phyloP scores from a whole-genome alignment of 495 filamentous ascomycete genomes.

The Penicillium mononematosum region DNA sequence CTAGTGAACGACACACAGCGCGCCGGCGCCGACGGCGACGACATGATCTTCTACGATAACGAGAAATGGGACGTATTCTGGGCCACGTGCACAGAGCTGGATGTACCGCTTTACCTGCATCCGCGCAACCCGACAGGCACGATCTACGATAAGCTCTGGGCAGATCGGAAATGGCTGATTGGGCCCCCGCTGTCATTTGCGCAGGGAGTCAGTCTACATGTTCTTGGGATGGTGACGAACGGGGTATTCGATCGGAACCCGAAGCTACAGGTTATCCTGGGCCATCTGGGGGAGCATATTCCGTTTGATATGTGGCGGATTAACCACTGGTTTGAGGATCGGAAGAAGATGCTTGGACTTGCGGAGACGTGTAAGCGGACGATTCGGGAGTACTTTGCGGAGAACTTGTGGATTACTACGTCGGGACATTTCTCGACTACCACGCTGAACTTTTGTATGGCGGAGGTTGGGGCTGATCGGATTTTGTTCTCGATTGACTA shows the following conservation, averaged over 20 bases:
- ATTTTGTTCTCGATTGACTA: constrained; percentile 54
- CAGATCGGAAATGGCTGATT: constrained; percentile 49
- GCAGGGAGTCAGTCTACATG: constrained; percentile 49
- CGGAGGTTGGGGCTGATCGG: constrained; percentile 42
- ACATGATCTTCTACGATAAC: constrained; percentile 60
- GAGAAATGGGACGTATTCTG: constrained; percentile 58
- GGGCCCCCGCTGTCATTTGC: constrained; percentile 49
- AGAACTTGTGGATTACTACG: constrained; percentile 66
- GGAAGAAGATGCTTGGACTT: constrained; percentile 45
- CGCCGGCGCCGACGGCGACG: constrained; percentile 48
- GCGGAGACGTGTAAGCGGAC: constrained; percentile 49
- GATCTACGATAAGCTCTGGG: constrained; percentile 51
- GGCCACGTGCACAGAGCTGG: constrained; percentile 54
- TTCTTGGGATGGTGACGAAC: constrained; percentile 52
- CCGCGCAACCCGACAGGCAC: constrained; percentile 51
- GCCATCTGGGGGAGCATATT: constrained; percentile 64
- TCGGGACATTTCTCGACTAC: constrained; percentile 59
- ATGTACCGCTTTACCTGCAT: constrained; percentile 64
- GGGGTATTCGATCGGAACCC: constrained; percentile 53
- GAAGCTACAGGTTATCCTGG: constrained; percentile 60
- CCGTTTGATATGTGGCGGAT: constrained; percentile 65
- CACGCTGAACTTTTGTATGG: constrained; percentile 51
- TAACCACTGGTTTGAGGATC: constrained; percentile 56
- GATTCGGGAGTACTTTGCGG: constrained; percentile 57
- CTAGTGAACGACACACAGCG: constrained; percentile 60